These are phyloP conservation scores for Cardamine chenopodiifolia DNA, from an alignment of 345 rosid species.

Conservation along the genomic window DNA sequence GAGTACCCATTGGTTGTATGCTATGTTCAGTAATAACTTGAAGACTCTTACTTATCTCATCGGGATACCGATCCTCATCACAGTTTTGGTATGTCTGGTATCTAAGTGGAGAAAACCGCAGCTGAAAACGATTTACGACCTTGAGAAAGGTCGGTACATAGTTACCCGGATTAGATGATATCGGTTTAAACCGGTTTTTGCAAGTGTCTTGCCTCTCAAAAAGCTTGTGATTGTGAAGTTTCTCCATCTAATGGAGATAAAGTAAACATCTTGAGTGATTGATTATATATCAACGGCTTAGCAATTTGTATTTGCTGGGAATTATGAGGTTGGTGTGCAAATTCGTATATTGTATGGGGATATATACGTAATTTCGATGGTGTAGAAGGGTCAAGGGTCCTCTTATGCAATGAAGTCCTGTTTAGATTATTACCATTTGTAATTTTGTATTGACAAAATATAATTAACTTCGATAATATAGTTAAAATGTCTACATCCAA, in stretches of 20 bases:
- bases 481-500: neutral
- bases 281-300: constrained; percentile 15
- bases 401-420: constrained; percentile 5
- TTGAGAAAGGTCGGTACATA: constrained; percentile 90
- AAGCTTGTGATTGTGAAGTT: constrained; percentile 18
- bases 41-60: constrained; percentile 50
- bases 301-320: neutral
- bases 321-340: neutral
- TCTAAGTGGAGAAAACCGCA: constrained; percentile 82
- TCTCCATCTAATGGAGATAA: constrained; percentile 3
- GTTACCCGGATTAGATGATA: constrained; percentile 63
- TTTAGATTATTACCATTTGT: constrained; percentile 31
- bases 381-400: constrained; percentile 21
- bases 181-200: constrained; percentile 15
- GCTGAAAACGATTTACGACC: constrained; percentile 77
- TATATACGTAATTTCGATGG: neutral
- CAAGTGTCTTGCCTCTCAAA: constrained; percentile 10
- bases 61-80: constrained; percentile 51
- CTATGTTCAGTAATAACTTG: constrained; percentile 53
- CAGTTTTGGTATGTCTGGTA: constrained; percentile 59
- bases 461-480: neutral
- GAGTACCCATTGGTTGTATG: constrained; percentile 51
- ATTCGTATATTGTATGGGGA: neutral
- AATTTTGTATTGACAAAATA: constrained; percentile 14
- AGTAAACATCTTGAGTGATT: constrained; percentile 13